These are phyloP conservation scores for Fusarium torreyae DNA, from an alignment of 2,329 filamentous ascomycete species.

Conservation along the genomic window DNA sequence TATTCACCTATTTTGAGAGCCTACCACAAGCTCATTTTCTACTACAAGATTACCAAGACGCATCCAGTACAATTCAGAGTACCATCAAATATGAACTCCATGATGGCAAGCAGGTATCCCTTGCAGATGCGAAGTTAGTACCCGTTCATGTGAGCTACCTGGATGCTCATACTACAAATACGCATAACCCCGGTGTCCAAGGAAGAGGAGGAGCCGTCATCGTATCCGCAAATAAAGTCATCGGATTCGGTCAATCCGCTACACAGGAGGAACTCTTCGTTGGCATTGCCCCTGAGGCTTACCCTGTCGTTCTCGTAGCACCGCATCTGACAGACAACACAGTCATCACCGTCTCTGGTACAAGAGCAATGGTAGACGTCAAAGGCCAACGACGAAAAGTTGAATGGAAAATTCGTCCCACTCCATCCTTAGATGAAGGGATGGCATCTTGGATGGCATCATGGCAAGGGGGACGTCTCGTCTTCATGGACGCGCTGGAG, in stretches of 20 bases:
- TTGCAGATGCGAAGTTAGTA: slow-evolving; percentile 19
- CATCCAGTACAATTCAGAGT: rapidly evolving
- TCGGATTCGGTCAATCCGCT: slow-evolving; percentile 56
- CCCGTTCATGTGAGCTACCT: slow-evolving; percentile 36
- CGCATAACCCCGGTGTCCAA: slow-evolving; percentile 44
- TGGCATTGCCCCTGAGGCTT: slow-evolving; percentile 54
- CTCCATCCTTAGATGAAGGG: neutral
- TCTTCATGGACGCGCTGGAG: slow-evolving; percentile 58
- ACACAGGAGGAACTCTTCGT: slow-evolving; percentile 57
- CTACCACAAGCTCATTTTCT: slow-evolving; percentile 21
- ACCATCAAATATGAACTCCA: slow-evolving; percentile 46
- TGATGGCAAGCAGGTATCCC: neutral
- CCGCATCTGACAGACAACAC: slow-evolving; percentile 49
- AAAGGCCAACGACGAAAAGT: slow-evolving; percentile 52
- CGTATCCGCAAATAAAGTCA: slow-evolving; percentile 54
- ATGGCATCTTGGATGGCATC: neutral
- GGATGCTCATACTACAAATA: slow-evolving; percentile 46
- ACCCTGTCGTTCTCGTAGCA: slow-evolving; percentile 54
- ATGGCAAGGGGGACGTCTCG: slow-evolving; percentile 49
- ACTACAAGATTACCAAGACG: neutral
- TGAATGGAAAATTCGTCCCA: slow-evolving; percentile 33
- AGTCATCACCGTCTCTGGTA: slow-evolving; percentile 49
- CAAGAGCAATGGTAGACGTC: slow-evolving; percentile 51
- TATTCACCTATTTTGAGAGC: slow-evolving; percentile 51
- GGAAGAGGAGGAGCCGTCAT: slow-evolving; percentile 50